A percentile compares a stretch with the other conserved stretches of the same genome.
Conservation (phyloP, 208 protist species). For the Acanthamoeba healyi region DNA sequence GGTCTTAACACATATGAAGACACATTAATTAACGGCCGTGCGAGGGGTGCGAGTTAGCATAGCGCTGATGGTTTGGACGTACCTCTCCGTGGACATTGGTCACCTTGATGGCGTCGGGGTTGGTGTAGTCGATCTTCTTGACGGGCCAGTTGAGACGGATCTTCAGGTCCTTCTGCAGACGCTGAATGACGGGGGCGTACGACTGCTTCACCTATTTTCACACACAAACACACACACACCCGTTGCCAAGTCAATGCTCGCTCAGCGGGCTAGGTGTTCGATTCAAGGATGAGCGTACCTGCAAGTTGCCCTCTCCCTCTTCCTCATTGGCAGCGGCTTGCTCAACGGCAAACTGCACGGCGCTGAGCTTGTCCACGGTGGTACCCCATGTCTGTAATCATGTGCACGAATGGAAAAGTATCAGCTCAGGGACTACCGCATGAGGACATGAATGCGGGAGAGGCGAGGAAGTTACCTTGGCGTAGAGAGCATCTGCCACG, state of each 20-base stretch:
- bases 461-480: neutral
- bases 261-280: too few relatives aligned
- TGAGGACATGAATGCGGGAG: neutral
- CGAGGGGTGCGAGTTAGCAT: too few relatives aligned
- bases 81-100: conserved; percentile 13
- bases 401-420: too few relatives aligned
- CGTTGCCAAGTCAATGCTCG: neutral
- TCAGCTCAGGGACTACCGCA: too few relatives aligned
- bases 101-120: conserved; percentile 32
- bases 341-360: conserved; percentile 32
- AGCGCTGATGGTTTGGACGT: neutral
- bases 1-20: neutral
- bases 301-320: conserved; percentile 28
- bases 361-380: conserved; percentile 35
- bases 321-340: conserved; percentile 39
- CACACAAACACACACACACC: neutral
- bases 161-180: conserved; percentile 28
- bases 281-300: neutral
- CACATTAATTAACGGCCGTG: neutral
- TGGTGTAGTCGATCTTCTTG: conserved; percentile 51
- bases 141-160: conserved; percentile 43
- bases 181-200: conserved; percentile 14
- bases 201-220: conserved; percentile 18
- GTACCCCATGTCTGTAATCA: conserved; percentile 11
- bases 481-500: conserved; percentile 21